Evolutionary conservation across 1,284 basidiomycete genomes (phyloP).

Genomic region (Anthracocystis walkeri): DNA sequence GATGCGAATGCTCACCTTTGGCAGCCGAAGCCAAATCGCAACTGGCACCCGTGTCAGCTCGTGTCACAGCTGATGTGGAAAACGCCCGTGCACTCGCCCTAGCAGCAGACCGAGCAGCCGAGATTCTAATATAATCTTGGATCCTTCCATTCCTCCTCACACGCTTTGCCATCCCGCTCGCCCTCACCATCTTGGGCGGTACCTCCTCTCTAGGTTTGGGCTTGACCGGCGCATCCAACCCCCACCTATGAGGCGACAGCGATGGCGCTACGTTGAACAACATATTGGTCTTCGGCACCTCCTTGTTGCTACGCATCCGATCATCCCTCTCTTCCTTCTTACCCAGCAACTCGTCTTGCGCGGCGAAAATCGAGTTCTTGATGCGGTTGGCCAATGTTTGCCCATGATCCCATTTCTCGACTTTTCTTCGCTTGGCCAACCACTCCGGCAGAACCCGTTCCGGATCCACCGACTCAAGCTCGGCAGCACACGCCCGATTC

Average conservation of each 20-base stretch:
- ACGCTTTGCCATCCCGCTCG: too few relatives aligned
- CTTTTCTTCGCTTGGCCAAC: slow-evolving; percentile 2
- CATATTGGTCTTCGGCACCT: neutral
- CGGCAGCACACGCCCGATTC: slow-evolving; percentile 35
- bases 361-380: neutral
- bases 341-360: slow-evolving; percentile 23
- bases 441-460: slow-evolving; percentile 3
- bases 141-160: neutral
- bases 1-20: slow-evolving; percentile 19
- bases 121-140: neutral
- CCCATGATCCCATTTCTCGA: neutral
- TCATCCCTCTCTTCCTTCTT: slow-evolving; percentile 11
- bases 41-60: neutral
- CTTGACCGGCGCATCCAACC: neutral
- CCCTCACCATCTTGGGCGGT: too few relatives aligned
- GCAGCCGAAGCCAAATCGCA: slow-evolving; percentile 28
- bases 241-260: slow-evolving; percentile 18
- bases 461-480: slow-evolving; percentile 3
- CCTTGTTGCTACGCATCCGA: neutral
- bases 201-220: neutral
- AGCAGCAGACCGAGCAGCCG: neutral
- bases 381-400: neutral
- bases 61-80: slow-evolving; percentile 9
- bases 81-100: slow-evolving; percentile 4
- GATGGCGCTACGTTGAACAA: neutral